Conservation (phyloP, 2,329 filamentous ascomycete genomes). For the Colletotrichum navitas region DNA sequence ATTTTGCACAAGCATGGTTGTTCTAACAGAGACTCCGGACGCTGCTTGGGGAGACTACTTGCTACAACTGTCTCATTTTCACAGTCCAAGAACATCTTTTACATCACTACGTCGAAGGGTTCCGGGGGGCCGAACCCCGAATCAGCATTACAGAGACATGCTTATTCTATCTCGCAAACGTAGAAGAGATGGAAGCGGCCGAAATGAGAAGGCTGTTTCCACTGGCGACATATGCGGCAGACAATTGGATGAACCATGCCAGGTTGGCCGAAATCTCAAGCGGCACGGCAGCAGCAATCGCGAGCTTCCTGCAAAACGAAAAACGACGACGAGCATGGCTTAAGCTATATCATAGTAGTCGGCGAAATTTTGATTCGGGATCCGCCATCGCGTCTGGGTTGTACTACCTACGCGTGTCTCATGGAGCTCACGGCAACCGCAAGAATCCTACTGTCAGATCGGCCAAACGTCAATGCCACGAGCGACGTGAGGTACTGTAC, state of each 20-base stretch:
- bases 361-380: neutral
- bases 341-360: neutral
- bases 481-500: neutral
- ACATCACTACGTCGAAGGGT: neutral
- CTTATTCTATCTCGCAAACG: neutral
- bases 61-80: slow-evolving; percentile 46
- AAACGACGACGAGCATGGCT: neutral
- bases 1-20: slow-evolving; percentile 43
- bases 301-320: neutral
- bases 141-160: neutral
- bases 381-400: neutral
- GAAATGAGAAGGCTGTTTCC: neutral
- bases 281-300: neutral
- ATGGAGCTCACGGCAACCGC: neutral
- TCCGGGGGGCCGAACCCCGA: neutral
- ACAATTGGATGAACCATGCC: neutral
- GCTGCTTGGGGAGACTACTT: neutral
- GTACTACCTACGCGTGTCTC: neutral
- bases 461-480: neutral
- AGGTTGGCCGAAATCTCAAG: neutral
- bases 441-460: neutral
- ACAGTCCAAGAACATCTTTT: slow-evolving; percentile 47
- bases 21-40: slow-evolving; percentile 18
- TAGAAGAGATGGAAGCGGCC: neutral
- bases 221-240: neutral